phyloP scores from a whole-genome alignment of 768 basidiomycete genomes.

The Tephrocybe rancida region DNA sequence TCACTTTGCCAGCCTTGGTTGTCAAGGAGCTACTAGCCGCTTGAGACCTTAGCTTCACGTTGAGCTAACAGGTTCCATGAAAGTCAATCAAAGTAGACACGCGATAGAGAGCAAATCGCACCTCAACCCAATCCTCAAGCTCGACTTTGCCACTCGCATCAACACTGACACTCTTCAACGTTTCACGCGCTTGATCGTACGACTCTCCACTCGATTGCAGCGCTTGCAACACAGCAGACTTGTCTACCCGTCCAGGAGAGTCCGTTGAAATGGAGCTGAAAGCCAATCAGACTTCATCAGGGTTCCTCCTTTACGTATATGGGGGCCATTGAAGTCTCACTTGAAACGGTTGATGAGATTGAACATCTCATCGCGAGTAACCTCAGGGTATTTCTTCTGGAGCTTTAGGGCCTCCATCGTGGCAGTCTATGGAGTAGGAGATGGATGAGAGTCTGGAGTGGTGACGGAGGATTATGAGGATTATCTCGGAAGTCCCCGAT shows the following conservation, averaged over 20 bases:
- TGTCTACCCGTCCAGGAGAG: constrained; percentile 81
- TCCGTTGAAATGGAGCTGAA: constrained; percentile 74
- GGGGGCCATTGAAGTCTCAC: constrained; percentile 49
- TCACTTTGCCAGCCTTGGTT: constrained; percentile 86
- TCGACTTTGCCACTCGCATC: constrained; percentile 97
- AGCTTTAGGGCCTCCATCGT: constrained; percentile 83
- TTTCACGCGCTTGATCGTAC: constrained; percentile 88
- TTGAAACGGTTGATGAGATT: constrained; percentile 95
- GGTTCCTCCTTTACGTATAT: constrained; percentile 10
- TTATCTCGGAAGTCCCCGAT: constrained; percentile 21
- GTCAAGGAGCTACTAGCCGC: constrained; percentile 40
- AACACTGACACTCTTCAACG: constrained; percentile 90
- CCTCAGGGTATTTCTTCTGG: constrained; percentile 90
- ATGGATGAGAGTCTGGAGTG: background rate
- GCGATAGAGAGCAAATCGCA: constrained; percentile 36
- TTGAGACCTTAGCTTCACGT: constrained; percentile 73
- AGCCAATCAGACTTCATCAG: constrained; percentile 16
- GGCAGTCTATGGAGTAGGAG: constrained; percentile 3
- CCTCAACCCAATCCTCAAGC: constrained; percentile 98
- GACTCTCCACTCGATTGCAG: constrained; percentile 83
- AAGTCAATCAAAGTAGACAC: background rate
- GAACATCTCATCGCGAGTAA: constrained; percentile 92
- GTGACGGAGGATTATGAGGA: constrained; percentile 5
- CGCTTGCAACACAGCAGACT: constrained; percentile 76
- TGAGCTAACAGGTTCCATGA: constrained; percentile 50